phyloP scores from a whole-genome alignment of 2,329 filamentous ascomycete species.

The Diaporthe helianthi region DNA sequence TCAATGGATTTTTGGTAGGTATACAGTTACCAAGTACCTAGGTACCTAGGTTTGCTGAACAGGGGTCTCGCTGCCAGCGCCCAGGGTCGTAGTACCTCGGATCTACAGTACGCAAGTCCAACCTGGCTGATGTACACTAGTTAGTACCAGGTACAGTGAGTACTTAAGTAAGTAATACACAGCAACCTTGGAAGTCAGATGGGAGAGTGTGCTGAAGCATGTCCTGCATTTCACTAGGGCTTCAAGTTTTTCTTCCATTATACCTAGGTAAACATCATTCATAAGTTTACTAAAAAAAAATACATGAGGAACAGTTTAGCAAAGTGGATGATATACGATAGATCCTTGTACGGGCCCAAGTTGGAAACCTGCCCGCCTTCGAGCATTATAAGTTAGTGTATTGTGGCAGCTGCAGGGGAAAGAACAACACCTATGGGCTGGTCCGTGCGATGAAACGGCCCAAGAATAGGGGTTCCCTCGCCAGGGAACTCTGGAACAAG shows the following conservation, averaged over 20 bases:
- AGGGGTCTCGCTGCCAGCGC: neutral
- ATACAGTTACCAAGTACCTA: too few species aligned
- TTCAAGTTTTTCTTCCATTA: neutral
- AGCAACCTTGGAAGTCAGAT: too few species aligned
- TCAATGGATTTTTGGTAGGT: slow-evolving; percentile 16
- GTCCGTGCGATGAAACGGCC: neutral
- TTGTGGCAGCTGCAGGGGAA: neutral
- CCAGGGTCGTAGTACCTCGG: neutral
- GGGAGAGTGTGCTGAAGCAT: neutral
- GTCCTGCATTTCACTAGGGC: neutral
- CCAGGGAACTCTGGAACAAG: slow-evolving; percentile 18
- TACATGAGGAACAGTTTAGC: neutral
- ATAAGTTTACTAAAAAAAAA: neutral
- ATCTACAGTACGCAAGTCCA: neutral
- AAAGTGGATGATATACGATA: neutral
- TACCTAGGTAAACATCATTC: too few species aligned
- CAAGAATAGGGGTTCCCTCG: slow-evolving; percentile 26
- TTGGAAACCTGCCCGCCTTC: neutral
- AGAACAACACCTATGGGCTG: too few species aligned
- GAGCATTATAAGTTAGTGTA: too few species aligned
- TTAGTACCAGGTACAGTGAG: neutral
- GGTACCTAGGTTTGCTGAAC: neutral
- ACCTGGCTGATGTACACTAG: too few species aligned
- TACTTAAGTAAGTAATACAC: too few species aligned
- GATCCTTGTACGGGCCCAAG: neutral